These are phyloP conservation scores for Paecilomyces sp. DNA, from an alignment of 2,329 filamentous ascomycete genomes.

Conservation along the genomic window DNA sequence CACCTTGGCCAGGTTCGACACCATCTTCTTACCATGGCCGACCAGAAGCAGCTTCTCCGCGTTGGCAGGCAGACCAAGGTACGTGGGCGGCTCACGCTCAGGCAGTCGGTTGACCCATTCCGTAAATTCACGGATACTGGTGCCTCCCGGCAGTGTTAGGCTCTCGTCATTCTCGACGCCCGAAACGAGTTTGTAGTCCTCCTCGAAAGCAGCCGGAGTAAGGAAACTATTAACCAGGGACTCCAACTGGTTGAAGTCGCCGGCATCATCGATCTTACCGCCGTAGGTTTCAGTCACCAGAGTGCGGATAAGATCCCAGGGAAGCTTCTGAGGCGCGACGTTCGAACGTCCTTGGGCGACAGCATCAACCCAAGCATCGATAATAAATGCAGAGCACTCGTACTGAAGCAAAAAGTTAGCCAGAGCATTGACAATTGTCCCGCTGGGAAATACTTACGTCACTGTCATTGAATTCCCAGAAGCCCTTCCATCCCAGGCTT, in stretches of 20 bases:
- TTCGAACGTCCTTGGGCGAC: constrained; percentile 82
- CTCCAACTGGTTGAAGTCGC: constrained; percentile 68
- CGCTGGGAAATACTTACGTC: constrained; percentile 62
- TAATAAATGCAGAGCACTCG: constrained; percentile 92
- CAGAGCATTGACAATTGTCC: not conserved
- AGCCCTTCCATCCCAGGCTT: constrained; percentile 91
- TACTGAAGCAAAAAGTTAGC: constrained; percentile 52
- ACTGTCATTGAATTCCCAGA: constrained; percentile 99
- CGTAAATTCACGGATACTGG: constrained; percentile 77
- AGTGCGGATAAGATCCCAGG: constrained; percentile 91
- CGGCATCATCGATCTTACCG: constrained; percentile 91
- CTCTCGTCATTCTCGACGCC: constrained; percentile 52
- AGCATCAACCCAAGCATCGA: constrained; percentile 86
- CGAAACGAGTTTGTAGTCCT: constrained; percentile 81
- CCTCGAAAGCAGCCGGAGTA: constrained; percentile 83
- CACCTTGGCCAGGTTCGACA: constrained; percentile 76
- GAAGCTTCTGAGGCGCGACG: constrained; percentile 85
- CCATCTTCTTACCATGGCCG: constrained; percentile 76
- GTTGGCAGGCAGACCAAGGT: constrained; percentile 86
- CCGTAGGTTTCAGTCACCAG: constrained; percentile 93
- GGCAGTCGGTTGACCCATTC: constrained; percentile 87
- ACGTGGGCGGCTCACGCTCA: constrained; percentile 92
- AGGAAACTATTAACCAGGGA: constrained; percentile 70
- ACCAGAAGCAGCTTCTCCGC: constrained; percentile 93
- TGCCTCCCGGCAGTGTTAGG: constrained; percentile 71